Evolutionary conservation across 2,329 filamentous ascomycete genomes (phyloP), one percentile per base, ranked within the genome.

Genomic region (Beauveria australis): DNA sequence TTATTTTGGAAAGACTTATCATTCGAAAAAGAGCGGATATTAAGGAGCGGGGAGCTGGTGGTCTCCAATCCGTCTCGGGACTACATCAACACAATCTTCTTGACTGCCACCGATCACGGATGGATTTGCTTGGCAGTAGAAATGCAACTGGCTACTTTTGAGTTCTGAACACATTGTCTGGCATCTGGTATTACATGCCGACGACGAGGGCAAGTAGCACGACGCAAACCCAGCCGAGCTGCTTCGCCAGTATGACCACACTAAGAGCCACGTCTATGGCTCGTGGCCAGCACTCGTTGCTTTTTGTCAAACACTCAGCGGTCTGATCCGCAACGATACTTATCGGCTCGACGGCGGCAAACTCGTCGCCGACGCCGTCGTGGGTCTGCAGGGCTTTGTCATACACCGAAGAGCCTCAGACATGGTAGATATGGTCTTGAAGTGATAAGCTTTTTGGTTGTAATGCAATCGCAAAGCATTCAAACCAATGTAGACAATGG

Each of bases 11-110:
- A 9, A 76, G 68, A 1, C 75, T 75, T 61, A 70, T 73, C 70
- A 77, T 75, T 61, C 76, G 76, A 61, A 77, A 77, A 64, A 41
- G 70, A 70, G 58, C 74, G 75, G 67, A 78, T 76, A 12, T 69
- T 66, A 7, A 66, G 64, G 2, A 78, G 68, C 63, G 74, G 72
- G 18, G 64, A 65, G 8, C 64, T 63, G 0, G 67, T 67, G 28
- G 64, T 37, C 51, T 3, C 60, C 60, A 57, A 66, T 64, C 9
- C 61, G 66, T n/a, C 37, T 49, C 47, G 66, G 61, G 10, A 67
- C 61, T 9, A 64, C 64, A 37, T 63, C 54, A 7, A 63, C 59
- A 65, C 65, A 67, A 5, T 58, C 43, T 22, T 61, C 66, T 58
- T 64, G 64, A 9, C 61, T 51, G 3, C 46, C 46, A 3, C 64